Percentiles rank a stretch among this genome's conserved stretches.
These are phyloP conservation scores for Mrakia hoshinonis DNA, from an alignment of 768 basidiomycete species.

Conservation along the genomic window DNA sequence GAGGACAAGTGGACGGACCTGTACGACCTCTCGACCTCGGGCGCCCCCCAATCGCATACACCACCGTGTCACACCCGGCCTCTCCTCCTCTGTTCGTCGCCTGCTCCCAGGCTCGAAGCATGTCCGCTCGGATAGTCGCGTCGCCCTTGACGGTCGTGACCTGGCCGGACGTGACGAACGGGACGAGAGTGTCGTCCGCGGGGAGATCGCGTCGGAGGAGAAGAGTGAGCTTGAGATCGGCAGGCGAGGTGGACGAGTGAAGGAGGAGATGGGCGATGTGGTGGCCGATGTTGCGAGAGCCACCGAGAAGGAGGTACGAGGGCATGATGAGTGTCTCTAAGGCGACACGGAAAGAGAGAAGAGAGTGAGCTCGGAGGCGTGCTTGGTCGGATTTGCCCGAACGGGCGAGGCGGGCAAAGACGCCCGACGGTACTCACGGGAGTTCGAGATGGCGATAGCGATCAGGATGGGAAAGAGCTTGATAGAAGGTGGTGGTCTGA, in stretches of 20 bases:
- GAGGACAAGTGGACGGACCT: background rate
- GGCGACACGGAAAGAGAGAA: too few relatives aligned
- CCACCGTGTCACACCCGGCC: background rate
- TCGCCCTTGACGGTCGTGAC: background rate
- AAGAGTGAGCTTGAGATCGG: background rate
- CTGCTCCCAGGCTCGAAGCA: background rate
- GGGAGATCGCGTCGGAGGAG: background rate
- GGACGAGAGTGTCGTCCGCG: background rate
- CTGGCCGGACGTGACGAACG: background rate
- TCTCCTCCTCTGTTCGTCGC: background rate
- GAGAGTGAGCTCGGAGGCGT: too few relatives aligned
- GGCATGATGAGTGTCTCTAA: background rate
- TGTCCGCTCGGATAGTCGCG: background rate
- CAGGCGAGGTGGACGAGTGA: background rate
- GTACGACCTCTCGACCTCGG: background rate
- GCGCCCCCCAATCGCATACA: background rate
- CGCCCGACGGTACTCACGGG: too few relatives aligned
- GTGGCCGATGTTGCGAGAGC: background rate
- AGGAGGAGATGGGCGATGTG: constrained; percentile 1
- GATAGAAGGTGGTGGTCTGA: too few relatives aligned
- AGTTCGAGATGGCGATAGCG: too few relatives aligned
- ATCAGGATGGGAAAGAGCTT: too few relatives aligned
- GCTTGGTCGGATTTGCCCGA: too few relatives aligned
- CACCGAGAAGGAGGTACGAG: constrained; percentile 1
- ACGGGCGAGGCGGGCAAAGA: too few relatives aligned